These are phyloP conservation scores for Synchytrium microbalum DNA, from an alignment of 371 early-diverging fungal genomes.

Conservation along the genomic window DNA sequence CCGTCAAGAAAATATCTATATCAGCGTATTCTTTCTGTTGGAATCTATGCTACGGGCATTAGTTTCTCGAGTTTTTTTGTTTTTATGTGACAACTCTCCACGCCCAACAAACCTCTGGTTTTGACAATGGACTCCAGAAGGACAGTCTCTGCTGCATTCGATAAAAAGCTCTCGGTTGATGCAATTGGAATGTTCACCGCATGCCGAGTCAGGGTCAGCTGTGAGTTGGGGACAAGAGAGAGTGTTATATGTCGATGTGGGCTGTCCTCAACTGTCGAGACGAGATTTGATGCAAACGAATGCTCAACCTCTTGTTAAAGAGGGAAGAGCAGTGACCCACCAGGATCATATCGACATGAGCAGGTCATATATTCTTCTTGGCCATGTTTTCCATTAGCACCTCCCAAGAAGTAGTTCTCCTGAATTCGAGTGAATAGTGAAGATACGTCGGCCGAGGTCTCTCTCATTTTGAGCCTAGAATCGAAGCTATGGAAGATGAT, in stretches of 20 bases:
- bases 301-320: background rate
- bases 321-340: constrained; percentile 21
- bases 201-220: constrained; percentile 45
- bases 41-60: constrained; percentile 47
- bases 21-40: constrained; percentile 72
- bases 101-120: constrained; percentile 60
- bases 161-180: constrained; percentile 88
- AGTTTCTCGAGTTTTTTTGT: background rate
- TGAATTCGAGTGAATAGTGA: constrained; percentile 39
- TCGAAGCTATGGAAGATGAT: no score
- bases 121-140: constrained; percentile 77
- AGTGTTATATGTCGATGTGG: background rate
- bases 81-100: background rate
- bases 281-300: background rate
- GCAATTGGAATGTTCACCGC: constrained; percentile 80
- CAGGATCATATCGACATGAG: constrained; percentile 66
- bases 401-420: constrained; percentile 58
- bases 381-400: constrained; percentile 58
- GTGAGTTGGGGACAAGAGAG: background rate
- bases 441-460: no score
- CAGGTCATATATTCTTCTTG: constrained; percentile 73
- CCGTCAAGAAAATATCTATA: constrained; percentile 80
- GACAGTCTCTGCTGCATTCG: constrained; percentile 89
- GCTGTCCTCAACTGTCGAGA: background rate
- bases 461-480: no score